Percentiles rank a stretch among this genome's conserved stretches.
phyloP scores from a whole-genome alignment of 2,329 filamentous ascomycete species.

The Neofusicoccum cordaticola region DNA sequence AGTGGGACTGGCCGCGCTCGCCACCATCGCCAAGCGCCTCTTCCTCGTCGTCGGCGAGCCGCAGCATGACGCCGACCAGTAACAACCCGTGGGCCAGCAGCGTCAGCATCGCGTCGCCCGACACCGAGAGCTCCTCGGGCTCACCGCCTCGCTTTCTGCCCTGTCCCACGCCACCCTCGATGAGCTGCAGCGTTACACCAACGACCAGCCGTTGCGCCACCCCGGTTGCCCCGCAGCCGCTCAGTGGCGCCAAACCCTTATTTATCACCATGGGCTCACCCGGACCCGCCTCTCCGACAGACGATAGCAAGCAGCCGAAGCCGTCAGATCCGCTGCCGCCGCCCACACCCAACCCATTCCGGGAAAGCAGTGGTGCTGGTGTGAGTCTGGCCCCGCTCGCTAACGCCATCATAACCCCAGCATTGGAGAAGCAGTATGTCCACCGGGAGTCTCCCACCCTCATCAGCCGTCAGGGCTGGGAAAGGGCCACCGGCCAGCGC shows the following conservation, averaged over 20 bases:
- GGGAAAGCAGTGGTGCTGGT: conserved; percentile 24
- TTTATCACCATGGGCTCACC: conserved; percentile 16
- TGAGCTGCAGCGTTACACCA: conserved; percentile 23
- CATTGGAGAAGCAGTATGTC: conserved; percentile 32
- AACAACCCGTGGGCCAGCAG: conserved; percentile 38
- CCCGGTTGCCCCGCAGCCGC: conserved; percentile 21
- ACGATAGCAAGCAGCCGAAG: conserved; percentile 3
- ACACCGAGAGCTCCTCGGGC: conserved; percentile 23
- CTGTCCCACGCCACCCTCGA: conserved; percentile 13
- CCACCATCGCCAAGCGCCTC: conserved; percentile 38
- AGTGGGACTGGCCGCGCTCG: conserved; percentile 33
- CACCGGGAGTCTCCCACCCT: conserved; percentile 35
- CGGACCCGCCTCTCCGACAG: background rate
- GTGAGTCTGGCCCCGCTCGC: conserved; percentile 29
- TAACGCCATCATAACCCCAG: conserved; percentile 37
- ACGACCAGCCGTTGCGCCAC: conserved; percentile 38
- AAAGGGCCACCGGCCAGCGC: conserved; percentile 32
- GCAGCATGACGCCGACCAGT: conserved; percentile 37
- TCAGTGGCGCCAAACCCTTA: background rate
- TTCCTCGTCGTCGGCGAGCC: conserved; percentile 38
- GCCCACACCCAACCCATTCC: conserved; percentile 30
- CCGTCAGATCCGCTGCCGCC: background rate
- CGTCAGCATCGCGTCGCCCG: conserved; percentile 25
- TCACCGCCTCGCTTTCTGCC: conserved; percentile 13
- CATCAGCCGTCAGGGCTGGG: conserved; percentile 36